Evolutionary conservation across 2,329 filamentous ascomycete genomes (phyloP), one percentile per base, ranked within the genome.

Genomic region (Xylariaceae sp.): DNA sequence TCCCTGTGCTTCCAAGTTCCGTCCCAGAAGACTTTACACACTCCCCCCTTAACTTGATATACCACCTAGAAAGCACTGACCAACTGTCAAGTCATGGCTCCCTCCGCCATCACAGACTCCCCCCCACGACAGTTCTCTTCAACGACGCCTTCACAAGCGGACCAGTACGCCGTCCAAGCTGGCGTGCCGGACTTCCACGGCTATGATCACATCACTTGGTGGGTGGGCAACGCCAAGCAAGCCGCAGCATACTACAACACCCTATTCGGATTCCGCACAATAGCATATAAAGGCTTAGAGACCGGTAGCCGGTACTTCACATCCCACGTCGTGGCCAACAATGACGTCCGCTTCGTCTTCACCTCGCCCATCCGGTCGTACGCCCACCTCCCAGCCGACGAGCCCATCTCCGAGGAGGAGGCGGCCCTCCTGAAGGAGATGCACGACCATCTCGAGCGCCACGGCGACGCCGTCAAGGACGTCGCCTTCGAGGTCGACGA

Each of bases 191-290:
- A 72, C 59, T 89, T 94, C 68, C 77, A 78, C 45, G 88, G 87
- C 58, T 96, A 95, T 62, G 87, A 95, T 66, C 86, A 95, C 64
- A 78, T 95, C 40, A 89, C 88, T 52, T 96, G 89, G 89, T 95
- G 88, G 70, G 90, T 96, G 19, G 88, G 89, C 59, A 97, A 97
- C 60, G 89, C 90, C 54, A 96, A 96, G 68, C 89, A 96, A 70
- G 87, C 88, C 3, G 89, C 89, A 27, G 76, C 83, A 11, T 96
- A 87, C 68, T 96, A 95, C 67, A 82, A 83, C 51, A 82, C 78
- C 9, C 84, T 88, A 50, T 88, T 96, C 70, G 89, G 88, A 40
- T 95, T 96, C 69, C 71, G 77, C 55, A 78, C 77, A 14, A 65
- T 95, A 41, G 90, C 90, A 46, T 94, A 95, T 64, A 76, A 76